Percentiles rank a stretch among this genome's conserved stretches.
Conservation (phyloP, 2,329 filamentous ascomycete species). For the Escovopsis sp. region DNA sequence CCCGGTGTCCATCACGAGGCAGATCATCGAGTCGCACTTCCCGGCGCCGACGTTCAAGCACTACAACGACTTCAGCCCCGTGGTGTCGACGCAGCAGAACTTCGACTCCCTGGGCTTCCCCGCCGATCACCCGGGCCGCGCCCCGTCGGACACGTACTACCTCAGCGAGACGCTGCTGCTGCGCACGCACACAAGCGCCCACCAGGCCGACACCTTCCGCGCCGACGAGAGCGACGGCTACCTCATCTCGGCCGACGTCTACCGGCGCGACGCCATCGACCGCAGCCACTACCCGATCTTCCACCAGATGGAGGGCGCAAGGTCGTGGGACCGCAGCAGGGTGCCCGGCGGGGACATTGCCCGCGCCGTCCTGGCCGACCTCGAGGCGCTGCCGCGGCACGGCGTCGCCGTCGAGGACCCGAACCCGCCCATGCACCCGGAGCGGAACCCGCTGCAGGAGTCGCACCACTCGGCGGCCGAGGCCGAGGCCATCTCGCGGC, state of each 20-base stretch:
- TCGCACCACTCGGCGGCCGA: conserved; percentile 58
- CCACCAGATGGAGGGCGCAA: conserved; percentile 95
- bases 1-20: conserved; percentile 76
- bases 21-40: conserved; percentile 86
- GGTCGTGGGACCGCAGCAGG: conserved; percentile 65
- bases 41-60: conserved; percentile 56
- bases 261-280: conserved; percentile 88
- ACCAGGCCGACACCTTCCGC: conserved; percentile 72
- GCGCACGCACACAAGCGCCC: conserved; percentile 86
- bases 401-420: conserved; percentile 67
- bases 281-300: conserved; percentile 92
- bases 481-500: conserved; percentile 65
- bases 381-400: conserved; percentile 59
- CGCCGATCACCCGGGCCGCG: conserved; percentile 72
- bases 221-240: conserved; percentile 62
- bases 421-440: conserved; percentile 60
- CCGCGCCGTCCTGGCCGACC: conserved; percentile 52
- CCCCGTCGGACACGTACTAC: conserved; percentile 88
- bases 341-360: conserved; percentile 44
- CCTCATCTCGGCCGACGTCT: conserved; percentile 87
- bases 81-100: conserved; percentile 75
- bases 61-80: conserved; percentile 66
- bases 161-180: conserved; percentile 72
- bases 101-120: conserved; percentile 96
- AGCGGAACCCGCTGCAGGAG: conserved; percentile 70